Base-by-base conservation (phyloP, 177 flowering plant genomes). In the Vitis hybrid region DNA sequence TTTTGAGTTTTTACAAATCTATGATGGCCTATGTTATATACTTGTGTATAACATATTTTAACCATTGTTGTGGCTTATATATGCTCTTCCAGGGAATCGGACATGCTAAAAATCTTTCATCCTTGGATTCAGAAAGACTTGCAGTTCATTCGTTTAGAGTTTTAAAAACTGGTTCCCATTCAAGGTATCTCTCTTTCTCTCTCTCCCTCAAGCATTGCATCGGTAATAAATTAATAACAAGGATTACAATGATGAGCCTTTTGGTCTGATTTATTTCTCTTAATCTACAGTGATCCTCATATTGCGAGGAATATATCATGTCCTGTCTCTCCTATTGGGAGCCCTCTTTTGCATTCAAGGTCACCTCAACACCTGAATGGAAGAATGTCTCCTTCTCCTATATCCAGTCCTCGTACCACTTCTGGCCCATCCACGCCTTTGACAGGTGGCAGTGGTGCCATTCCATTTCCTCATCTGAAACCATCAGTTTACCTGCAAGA, bases 241-340 rank as follows among this genome's bases (percentile, higher is more conserved):
- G 13, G 14, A 61, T 9, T 18, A 50, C 2, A 33, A 12, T 13
- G 8, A 55, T 13, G 60, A 21, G 8, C 10, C 7, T 45, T 70
- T 22, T 49, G 31, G 10, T 70, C 67, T 69, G 10, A 60, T 60
- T 64, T 68, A 5, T n/a, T 65, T 74, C 62, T 64, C 59, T 48
- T 78, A 55, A 53, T 70, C 57, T 77, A 64, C 85, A 88, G 92
- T 72, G 90, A 85, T 56, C 68, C 72, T 53, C 76, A 65, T 65
- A 74, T 74, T 60, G 75, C 79, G 55, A 84, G 84, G 71, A 87
- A 89, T 74, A 72, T 84, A 69, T 89, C 90, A 21, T 85, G 91
- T 56, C 91, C 91, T 0, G 90, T 89, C 39, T 89, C 93, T 21
- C 93, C 93, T 51, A 82, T 82, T 66, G 90, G 90, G 57, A 89